phyloP scores from a whole-genome alignment of 2,329 filamentous ascomycete genomes.

The Aureobasidium lini region DNA sequence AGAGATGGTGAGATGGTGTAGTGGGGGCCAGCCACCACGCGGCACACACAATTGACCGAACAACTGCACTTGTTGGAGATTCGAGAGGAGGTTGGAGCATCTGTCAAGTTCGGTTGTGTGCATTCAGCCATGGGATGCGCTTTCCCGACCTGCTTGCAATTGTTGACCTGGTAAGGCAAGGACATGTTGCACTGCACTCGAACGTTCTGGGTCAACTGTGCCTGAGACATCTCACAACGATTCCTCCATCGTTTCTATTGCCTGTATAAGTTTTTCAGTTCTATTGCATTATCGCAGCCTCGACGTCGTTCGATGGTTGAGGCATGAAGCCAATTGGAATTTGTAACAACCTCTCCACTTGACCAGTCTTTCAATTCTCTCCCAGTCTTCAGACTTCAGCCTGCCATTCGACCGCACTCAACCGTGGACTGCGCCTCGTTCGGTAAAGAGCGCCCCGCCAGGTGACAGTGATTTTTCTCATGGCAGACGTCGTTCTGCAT shows the following conservation, averaged over 20 bases:
- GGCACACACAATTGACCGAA: too few relatives aligned
- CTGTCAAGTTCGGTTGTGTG: slow-evolving; percentile 1
- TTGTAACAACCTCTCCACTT: slow-evolving; percentile 8
- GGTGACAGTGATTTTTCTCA: not conserved
- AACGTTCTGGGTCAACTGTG: not conserved
- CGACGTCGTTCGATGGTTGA: slow-evolving; percentile 4
- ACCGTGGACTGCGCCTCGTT: not conserved
- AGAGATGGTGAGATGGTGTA: not conserved
- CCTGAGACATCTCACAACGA: not conserved
- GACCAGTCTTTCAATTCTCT: not conserved
- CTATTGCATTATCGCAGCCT: not conserved
- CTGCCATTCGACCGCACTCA: not conserved
- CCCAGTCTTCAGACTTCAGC: not conserved
- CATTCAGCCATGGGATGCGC: not conserved
- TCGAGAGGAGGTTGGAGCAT: not conserved
- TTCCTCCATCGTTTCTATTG: slow-evolving; percentile 8
- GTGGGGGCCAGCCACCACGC: too few relatives aligned
- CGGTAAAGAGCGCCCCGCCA: not conserved
- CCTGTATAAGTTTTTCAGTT: not conserved
- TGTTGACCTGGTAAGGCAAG: not conserved
- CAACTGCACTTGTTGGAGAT: too few relatives aligned
- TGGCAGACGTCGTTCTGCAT: slow-evolving; percentile 8
- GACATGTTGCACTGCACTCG: not conserved
- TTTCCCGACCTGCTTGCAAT: not conserved
- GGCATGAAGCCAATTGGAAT: slow-evolving; percentile 10